Base-by-base conservation (phyloP, 2,329 filamentous ascomycete species). In the Claviceps spartinae region DNA sequence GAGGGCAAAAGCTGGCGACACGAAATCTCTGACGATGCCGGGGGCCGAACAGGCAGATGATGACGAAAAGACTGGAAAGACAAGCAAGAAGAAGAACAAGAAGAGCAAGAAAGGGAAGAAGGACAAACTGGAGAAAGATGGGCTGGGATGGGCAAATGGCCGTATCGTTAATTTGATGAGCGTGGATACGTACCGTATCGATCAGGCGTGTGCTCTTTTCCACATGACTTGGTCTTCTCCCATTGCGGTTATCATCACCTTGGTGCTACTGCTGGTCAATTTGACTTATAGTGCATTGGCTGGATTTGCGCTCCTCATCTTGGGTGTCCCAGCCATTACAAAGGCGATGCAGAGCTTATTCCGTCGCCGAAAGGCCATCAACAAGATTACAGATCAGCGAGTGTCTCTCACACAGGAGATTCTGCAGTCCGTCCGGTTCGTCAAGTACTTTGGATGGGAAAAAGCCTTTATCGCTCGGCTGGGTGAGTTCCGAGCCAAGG, bases 371-470 rank as follows among this genome's bases (percentile, higher is more conserved):
- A 81, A 80, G 59, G 74, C 68, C 34, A 96, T 97, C 72, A 97
- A 96, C 75, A 90, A 89, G 62, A 80, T 96, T 54, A 97, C 91
- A 2, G 91, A 97, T 64, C 86, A 94, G 68, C 81, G 91, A 56
- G 90, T 97, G 7, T 86, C 86, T 50, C 72, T 97, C 37, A 96
- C 89, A 0, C 90, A 96, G 63, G 91, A 97, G 64, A 95, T 97
- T 49, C 63, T 97, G 14, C 85, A 89, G 59, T 87, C 88, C 0
- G 90, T 96, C 24, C 81, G 90, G 26, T 96, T 97, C 62, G 91
- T 97, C 69, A 97, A 97, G 66, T 96, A 82, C 66, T 97, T 96
- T 63, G 90, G 89, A 7, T 97, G 91, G 91, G 91, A 97, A 65
- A 84, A 78, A 53, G 85, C 87, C 37, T 96, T 97, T 62, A 71